Conservation (phyloP, 139 green algal genomes). For the Pycnococcus provasolii region DNA sequence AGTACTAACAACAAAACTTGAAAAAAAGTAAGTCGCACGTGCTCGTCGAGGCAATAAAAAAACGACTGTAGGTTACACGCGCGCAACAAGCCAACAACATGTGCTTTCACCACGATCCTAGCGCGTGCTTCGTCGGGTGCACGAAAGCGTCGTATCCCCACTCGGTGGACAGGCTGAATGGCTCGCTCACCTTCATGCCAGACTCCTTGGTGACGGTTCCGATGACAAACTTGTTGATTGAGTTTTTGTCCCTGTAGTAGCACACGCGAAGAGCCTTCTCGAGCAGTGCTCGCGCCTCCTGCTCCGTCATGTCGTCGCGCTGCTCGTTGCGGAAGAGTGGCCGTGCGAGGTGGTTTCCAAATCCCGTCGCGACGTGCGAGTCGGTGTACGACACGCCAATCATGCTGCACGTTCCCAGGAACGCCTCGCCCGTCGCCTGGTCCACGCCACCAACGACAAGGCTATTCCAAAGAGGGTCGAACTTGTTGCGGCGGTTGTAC, state of each 20-base stretch:
- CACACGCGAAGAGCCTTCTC: constrained; percentile 75
- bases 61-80: not conserved
- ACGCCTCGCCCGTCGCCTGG: constrained; percentile 45
- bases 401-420: constrained; percentile 81
- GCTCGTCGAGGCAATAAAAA: no score
- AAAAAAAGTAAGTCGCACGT: no score
- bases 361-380: constrained; percentile 67
- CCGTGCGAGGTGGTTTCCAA: constrained; percentile 79
- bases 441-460: constrained; percentile 76
- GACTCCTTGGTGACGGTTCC: constrained; percentile 53
- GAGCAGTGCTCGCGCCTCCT: constrained; percentile 68
- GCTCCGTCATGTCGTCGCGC: constrained; percentile 77
- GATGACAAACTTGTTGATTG: constrained; percentile 65
- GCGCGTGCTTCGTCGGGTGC: constrained; percentile 22
- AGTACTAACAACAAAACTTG: no score
- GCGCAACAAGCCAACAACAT: not conserved
- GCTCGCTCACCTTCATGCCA: constrained; percentile 69
- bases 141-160: constrained; percentile 67
- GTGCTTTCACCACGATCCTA: constrained; percentile 23
- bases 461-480: constrained; percentile 94
- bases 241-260: constrained; percentile 93
- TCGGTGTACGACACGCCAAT: constrained; percentile 75
- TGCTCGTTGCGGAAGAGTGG: constrained; percentile 84
- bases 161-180: constrained; percentile 73
- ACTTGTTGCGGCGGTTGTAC: constrained; percentile 85